Percentiles rank a stretch among this genome's conserved stretches.
These are phyloP conservation scores for Diplodia corticola DNA, from an alignment of 2,329 filamentous ascomycete genomes.

Conservation along the genomic window DNA sequence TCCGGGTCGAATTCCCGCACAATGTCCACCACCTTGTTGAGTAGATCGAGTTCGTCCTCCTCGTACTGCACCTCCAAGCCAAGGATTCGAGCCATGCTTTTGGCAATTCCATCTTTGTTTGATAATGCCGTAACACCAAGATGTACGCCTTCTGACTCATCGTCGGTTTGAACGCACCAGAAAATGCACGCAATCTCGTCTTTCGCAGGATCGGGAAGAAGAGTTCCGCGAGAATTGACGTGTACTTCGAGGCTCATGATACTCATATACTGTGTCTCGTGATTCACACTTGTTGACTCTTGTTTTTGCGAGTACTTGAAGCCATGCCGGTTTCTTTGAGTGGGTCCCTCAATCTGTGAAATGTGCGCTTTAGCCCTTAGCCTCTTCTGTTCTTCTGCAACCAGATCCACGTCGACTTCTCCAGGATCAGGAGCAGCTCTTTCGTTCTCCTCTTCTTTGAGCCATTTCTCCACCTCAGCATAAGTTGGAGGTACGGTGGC, in stretches of 20 bases:
- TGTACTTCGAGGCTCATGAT: conserved; percentile 93
- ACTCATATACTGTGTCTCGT: conserved; percentile 92
- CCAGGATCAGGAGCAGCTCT: conserved; percentile 20
- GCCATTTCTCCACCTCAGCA: conserved; percentile 70
- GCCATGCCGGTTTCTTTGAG: conserved; percentile 76
- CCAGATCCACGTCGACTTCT: conserved; percentile 5
- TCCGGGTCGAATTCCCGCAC: conserved; percentile 85
- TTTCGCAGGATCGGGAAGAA: conserved; percentile 85
- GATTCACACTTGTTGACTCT: conserved; percentile 72
- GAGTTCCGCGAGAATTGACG: conserved; percentile 77
- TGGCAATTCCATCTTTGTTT: conserved; percentile 58
- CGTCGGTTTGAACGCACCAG: conserved; percentile 76
- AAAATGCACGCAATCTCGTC: conserved; percentile 88
- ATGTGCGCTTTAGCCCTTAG: conserved; percentile 41
- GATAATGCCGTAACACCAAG: conserved; percentile 74
- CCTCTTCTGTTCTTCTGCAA: conserved; percentile 24
- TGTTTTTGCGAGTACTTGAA: conserved; percentile 83
- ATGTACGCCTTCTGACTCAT: conserved; percentile 50
- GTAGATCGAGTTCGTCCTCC: conserved; percentile 75
- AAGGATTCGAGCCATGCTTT: conserved; percentile 63
- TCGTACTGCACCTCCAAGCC: conserved; percentile 70
- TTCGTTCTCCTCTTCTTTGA: conserved; percentile 35
- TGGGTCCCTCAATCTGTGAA: conserved; percentile 87
- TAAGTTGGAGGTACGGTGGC: conserved; percentile 68
- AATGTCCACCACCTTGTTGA: conserved; percentile 83